Percentiles rank a stretch among this genome's conserved stretches.
phyloP scores from a whole-genome alignment of 148 eudicot genomes.

The Euryodendron excelsum region DNA sequence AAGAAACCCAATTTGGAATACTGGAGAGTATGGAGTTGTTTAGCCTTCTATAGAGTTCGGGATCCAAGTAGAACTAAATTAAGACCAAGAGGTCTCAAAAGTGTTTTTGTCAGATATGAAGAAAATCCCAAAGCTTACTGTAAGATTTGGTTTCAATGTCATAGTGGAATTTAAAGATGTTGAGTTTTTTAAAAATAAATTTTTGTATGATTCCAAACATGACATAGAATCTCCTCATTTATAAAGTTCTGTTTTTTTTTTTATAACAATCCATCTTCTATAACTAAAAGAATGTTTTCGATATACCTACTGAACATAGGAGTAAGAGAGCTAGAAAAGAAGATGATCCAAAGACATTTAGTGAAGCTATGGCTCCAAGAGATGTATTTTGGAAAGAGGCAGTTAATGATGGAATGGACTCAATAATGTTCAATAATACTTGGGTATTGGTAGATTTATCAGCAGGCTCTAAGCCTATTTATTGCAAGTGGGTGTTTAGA shows the following conservation, averaged over 20 bases:
- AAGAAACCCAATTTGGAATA: not conserved
- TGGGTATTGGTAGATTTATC: not conserved
- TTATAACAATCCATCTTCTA: no score
- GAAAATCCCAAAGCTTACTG: not conserved
- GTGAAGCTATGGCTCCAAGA: not conserved
- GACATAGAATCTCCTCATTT: no score
- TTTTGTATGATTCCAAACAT: no score
- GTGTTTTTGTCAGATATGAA: not conserved
- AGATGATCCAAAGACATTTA: constrained; percentile 3
- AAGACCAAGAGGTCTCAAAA: not conserved
- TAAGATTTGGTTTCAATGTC: not conserved
- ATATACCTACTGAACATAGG: not conserved
- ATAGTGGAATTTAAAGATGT: not conserved
- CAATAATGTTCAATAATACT: not conserved
- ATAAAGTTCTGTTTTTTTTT: no score
- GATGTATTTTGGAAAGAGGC: constrained; percentile 8
- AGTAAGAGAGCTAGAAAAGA: not conserved
- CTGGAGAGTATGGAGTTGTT: not conserved
- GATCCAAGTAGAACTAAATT: not conserved
- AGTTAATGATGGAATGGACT: not conserved
- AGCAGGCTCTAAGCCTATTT: not conserved
- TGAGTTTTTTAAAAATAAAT: constrained; percentile 1
- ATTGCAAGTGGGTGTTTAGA: not conserved
- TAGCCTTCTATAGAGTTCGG: constrained; percentile 2
- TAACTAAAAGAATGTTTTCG: not conserved